Base-by-base conservation (phyloP, 2,329 filamentous ascomycete genomes). In the Apiospora pterosperma region DNA sequence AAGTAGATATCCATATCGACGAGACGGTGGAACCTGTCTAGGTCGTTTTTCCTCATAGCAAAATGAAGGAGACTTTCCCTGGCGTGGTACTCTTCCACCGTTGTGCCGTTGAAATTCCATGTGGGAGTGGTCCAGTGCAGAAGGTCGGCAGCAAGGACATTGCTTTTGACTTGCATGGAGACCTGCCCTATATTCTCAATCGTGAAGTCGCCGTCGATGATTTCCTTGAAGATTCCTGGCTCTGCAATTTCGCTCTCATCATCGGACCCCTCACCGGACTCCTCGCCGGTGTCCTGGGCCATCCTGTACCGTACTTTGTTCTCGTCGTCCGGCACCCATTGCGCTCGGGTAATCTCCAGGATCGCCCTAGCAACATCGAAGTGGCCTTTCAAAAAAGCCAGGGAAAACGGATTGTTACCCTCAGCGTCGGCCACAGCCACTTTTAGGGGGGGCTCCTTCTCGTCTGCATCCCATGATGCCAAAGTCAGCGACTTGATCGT, bases 151-250 rank as follows among this genome's bases (percentile, higher is more conserved):
- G 92, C 89, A 39, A 81, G 82, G 10, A 84, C 77, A 19, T 81
- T 77, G 64, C 90, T 91, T 72, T 91, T 88, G 65, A 93, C 90
- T 63, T 90, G 83, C 72, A 85, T 88, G 0, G 86, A 86, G 4
- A 91, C 81, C 68, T 92, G 85, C 0, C 90, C 90, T 64, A 96
- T 83, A 69, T 92, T 88, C 19, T 96, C 90, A 62, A 95, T 85
- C 0, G 92, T 96, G 73, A 91, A 92, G 39, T 84, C 81, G 14
- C 90, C 85, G 68, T 90, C 85, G 34, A 92, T 78, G 44, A 88
- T 80, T 65, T 89, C 84, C 19, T 78, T 78, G 59, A 81, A 78
- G 44, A 87, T 81, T 7, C 78, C 77, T 21, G 81, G 80, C 52
- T 79, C 77, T 1, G 78, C 75, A 4, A 73, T 76, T n/a, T 75